Conservation (phyloP, 2,329 filamentous ascomycete genomes). For the Zymoseptoria ardabiliae region DNA sequence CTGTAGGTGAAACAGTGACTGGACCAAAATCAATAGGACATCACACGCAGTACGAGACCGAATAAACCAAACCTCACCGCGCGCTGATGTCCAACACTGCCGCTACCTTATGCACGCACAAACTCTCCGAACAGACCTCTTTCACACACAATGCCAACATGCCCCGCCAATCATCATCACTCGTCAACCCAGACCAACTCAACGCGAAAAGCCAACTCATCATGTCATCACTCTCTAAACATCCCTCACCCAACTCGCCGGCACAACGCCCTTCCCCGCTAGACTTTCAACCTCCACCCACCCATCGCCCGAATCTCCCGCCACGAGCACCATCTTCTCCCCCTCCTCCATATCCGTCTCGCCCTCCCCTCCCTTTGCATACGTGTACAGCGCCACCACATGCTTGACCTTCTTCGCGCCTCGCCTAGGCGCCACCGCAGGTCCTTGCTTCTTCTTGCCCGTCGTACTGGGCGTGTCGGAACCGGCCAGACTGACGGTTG, state of each 20-base stretch:
- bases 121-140: background rate
- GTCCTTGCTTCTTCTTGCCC: constrained; percentile 71
- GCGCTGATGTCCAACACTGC: background rate
- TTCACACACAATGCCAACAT: background rate
- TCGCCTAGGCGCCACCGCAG: constrained; percentile 70
- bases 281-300: constrained; percentile 91
- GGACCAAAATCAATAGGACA: no score
- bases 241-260: constrained; percentile 83
- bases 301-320: constrained; percentile 81
- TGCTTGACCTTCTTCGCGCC: constrained; percentile 76
- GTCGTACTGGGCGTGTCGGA: constrained; percentile 36
- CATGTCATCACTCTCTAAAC: constrained; percentile 33
- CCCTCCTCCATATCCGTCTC: constrained; percentile 90
- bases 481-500: constrained; percentile 58
- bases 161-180: background rate
- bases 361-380: constrained; percentile 72
- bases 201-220: background rate
- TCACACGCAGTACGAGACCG: no score
- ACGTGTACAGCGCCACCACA: constrained; percentile 88
- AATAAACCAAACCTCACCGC: no score
- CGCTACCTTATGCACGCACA: no score
- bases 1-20: no score
- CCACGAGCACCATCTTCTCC: constrained; percentile 84
- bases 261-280: constrained; percentile 76
- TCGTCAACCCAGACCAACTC: background rate